These are phyloP conservation scores for Pestalotiopsis fici DNA, from an alignment of 2,329 filamentous ascomycete genomes.

Conservation along the genomic window DNA sequence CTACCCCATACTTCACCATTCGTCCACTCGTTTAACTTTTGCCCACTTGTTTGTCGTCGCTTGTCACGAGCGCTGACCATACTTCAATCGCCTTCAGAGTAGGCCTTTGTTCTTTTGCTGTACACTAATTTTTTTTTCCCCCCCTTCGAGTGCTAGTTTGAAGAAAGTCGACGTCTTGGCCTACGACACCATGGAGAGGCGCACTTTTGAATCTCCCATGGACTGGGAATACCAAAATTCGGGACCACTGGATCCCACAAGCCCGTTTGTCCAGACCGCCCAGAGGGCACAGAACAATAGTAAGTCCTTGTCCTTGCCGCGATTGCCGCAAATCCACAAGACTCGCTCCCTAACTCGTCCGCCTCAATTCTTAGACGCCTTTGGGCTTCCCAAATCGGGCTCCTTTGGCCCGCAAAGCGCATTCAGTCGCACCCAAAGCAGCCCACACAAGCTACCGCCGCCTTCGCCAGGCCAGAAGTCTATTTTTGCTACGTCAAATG, in stretches of 20 bases:
- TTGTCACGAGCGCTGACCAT: neutral
- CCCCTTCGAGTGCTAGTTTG: neutral
- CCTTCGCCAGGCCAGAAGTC: conserved; percentile 27
- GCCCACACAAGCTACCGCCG: conserved; percentile 40
- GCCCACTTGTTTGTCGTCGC: neutral
- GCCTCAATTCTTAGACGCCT: conserved; percentile 4
- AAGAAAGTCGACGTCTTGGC: neutral
- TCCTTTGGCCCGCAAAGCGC: conserved; percentile 35
- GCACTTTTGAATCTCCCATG: conserved; percentile 64
- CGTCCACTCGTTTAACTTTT: neutral
- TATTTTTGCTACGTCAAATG: conserved; percentile 43
- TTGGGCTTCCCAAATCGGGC: conserved; percentile 26
- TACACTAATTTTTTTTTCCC: neutral
- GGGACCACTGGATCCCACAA: conserved; percentile 60
- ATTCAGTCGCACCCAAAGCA: conserved; percentile 25
- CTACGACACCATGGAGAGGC: conserved; percentile 45
- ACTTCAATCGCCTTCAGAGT: neutral
- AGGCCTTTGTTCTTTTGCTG: neutral
- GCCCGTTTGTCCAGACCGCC: conserved; percentile 59
- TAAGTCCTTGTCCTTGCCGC: conserved; percentile 27
- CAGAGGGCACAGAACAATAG: conserved; percentile 41
- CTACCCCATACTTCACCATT: neutral
- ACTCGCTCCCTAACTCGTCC: neutral
- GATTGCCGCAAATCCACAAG: neutral
- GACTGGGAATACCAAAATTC: conserved; percentile 65